These are phyloP conservation scores for Pyrrhoderma lamaoense DNA, from an alignment of 1,284 basidiomycete species.

Conservation along the genomic window DNA sequence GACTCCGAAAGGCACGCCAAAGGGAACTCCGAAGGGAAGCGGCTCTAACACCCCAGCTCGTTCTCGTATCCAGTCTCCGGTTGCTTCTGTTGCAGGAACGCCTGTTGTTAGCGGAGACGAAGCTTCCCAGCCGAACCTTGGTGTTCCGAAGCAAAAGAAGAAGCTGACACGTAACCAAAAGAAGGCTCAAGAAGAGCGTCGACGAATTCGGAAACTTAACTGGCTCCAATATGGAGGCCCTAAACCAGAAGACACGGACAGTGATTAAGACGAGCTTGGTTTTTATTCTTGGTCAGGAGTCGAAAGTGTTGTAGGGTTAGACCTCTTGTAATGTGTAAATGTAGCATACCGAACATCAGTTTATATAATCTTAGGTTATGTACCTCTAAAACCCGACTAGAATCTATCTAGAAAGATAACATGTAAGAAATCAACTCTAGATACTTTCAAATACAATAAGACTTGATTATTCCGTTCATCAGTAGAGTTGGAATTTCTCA, in stretches of 20 bases:
- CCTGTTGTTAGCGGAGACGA: constrained; percentile 70
- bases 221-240: constrained; percentile 81
- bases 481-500: too few species aligned
- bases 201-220: constrained; percentile 69
- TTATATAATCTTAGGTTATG: too few species aligned
- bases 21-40: constrained; percentile 43
- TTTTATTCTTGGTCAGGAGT: too few species aligned
- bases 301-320: too few species aligned
- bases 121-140: constrained; percentile 35
- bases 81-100: constrained; percentile 53
- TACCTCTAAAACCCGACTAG: too few species aligned
- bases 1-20: constrained; percentile 32
- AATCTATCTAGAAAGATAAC: too few species aligned
- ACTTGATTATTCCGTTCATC: too few species aligned
- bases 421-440: too few species aligned
- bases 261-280: constrained; percentile 31
- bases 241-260: constrained; percentile 75
- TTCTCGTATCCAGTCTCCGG: constrained; percentile 58
- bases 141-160: constrained; percentile 58
- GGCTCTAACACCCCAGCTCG: constrained; percentile 60
- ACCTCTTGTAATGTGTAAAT: too few species aligned
- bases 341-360: too few species aligned
- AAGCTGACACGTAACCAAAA: constrained; percentile 85
- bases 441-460: too few species aligned
- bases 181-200: constrained; percentile 82